Base-by-base conservation (phyloP, 225 moss, liverwort and hornwort genomes). In the Neckera pumila region DNA sequence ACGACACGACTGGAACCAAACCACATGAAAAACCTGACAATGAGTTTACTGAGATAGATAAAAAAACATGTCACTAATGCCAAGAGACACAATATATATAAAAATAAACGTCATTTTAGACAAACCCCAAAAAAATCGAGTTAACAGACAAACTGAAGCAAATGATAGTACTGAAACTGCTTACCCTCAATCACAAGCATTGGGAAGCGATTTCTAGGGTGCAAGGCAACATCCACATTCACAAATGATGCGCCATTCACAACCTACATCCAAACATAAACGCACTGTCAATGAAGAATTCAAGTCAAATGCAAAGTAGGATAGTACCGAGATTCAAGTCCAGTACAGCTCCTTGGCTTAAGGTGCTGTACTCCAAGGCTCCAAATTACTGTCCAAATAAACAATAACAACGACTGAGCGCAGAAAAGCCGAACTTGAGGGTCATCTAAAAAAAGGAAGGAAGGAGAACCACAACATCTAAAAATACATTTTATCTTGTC, bases 231-330 rank as follows among this genome's bases (percentile, higher is more conserved):
- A 86, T 97, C 95, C 51, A 97, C 88, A 53, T 86, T 94, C 79
- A 96, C 96, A 91, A 91, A 91, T 8, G 94, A 94, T 42, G 96
- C 96, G 56, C 97, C 97, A 87, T 96, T 95, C 11, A 69, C 89
- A 70, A 96, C 91, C 95, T 96, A 89, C 31, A 62, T 26, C 33
- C 61, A 87, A 87, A 80, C 34, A 75, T 16, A 75, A 57, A 64
- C 59, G 60, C 58, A 64, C 36, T 25, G 57, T 56, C 73, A 73
- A 82, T 27, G 31, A 87, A 54, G 34, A n/a, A 45, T 34, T 70
- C n/a, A 42, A 40, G 23, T 10, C 10, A 59, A 51, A 49, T 42
- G 28, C 6, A 45, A 76, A 40, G 25, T 15, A 51, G 11, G 14
- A 79, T 40, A 76, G 28, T 2, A 10, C 7, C 25, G 57, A n/a